Conservation (phyloP, 768 basidiomycete genomes). For the Kwoniella dejecticola region DNA sequence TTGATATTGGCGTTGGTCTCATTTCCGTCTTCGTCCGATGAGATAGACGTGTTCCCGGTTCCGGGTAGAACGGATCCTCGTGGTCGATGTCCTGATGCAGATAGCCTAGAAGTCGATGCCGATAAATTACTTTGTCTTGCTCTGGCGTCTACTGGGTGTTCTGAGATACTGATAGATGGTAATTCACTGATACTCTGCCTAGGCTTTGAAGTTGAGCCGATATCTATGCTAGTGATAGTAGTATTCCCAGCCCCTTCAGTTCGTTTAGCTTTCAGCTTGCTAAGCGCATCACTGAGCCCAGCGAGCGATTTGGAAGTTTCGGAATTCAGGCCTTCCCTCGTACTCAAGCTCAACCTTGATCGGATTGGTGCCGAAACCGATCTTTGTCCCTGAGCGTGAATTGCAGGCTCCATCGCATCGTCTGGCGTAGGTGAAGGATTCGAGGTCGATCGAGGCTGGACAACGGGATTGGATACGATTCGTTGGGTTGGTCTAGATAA, state of each 20-base stretch:
- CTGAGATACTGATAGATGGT: slow-evolving; percentile 1
- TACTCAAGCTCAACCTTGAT: slow-evolving; percentile 25
- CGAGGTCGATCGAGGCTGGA: slow-evolving; percentile 19
- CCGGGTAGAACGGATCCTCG: slow-evolving; percentile 16
- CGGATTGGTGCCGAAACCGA: slow-evolving; percentile 42
- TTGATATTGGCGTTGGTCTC: slow-evolving; percentile 9
- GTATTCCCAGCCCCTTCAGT: background rate
- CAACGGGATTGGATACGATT: slow-evolving; percentile 43
- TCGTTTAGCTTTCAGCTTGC: slow-evolving; percentile 37
- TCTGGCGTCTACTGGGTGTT: background rate
- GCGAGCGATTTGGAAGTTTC: slow-evolving; percentile 35
- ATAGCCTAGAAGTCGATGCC: slow-evolving; percentile 12
- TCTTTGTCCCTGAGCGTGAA: slow-evolving; percentile 11
- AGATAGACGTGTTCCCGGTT: slow-evolving; percentile 1
- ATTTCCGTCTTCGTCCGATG: no score
- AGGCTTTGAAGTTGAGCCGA: background rate
- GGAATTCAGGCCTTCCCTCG: slow-evolving; percentile 29
- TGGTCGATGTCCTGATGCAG: slow-evolving; percentile 32
- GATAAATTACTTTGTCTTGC: slow-evolving; percentile 13
- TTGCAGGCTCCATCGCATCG: slow-evolving; percentile 2
- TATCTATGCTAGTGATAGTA: background rate
- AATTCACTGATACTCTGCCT: background rate
- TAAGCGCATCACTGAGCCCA: slow-evolving; percentile 39
- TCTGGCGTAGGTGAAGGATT: slow-evolving; percentile 14
- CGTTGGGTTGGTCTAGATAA: slow-evolving; percentile 32